phyloP scores from a whole-genome alignment of 305 asterid species.

The Fraxinus floribunda region DNA sequence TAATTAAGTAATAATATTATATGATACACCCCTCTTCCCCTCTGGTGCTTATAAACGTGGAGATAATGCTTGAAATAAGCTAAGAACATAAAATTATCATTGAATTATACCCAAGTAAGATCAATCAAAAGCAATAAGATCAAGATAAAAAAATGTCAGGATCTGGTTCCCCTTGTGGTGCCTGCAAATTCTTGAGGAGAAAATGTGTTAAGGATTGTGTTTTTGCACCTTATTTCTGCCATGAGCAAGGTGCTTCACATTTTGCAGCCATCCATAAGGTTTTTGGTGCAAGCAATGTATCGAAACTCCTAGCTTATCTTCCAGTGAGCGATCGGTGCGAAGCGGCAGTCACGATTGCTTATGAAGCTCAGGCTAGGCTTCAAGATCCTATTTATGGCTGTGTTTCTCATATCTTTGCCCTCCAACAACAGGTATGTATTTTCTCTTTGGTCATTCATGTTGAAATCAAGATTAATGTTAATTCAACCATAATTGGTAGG shows the following conservation, averaged over 20 bases:
- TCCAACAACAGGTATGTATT: conserved; percentile 77
- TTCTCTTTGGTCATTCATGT: neutral
- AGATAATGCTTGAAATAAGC: conserved; percentile 22
- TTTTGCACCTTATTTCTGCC: conserved; percentile 90
- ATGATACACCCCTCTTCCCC: conserved; percentile 45
- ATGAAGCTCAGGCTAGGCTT: conserved; percentile 96
- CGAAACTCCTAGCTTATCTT: conserved; percentile 78
- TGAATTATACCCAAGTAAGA: neutral
- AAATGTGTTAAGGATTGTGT: conserved; percentile 89
- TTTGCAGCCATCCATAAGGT: conserved; percentile 94
- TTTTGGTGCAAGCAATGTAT: conserved; percentile 94
- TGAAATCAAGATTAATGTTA: neutral
- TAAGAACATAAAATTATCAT: neutral
- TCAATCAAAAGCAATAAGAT: neutral
- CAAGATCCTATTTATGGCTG: conserved; percentile 98
- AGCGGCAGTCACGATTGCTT: conserved; percentile 85
- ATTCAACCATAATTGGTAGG: neutral
- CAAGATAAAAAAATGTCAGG: conserved; percentile 51
- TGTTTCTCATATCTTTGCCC: conserved; percentile 93
- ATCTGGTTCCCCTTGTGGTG: conserved; percentile 93
- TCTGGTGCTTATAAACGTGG: conserved; percentile 50
- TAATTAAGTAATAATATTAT: conserved; percentile 37
- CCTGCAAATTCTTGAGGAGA: conserved; percentile 94
- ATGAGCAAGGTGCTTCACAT: conserved; percentile 87
- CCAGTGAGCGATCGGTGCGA: conserved; percentile 74